Evolutionary conservation across 768 basidiomycete genomes (phyloP), one percentile per base, ranked within the genome.

Genomic region (Tulasnella sp.): DNA sequence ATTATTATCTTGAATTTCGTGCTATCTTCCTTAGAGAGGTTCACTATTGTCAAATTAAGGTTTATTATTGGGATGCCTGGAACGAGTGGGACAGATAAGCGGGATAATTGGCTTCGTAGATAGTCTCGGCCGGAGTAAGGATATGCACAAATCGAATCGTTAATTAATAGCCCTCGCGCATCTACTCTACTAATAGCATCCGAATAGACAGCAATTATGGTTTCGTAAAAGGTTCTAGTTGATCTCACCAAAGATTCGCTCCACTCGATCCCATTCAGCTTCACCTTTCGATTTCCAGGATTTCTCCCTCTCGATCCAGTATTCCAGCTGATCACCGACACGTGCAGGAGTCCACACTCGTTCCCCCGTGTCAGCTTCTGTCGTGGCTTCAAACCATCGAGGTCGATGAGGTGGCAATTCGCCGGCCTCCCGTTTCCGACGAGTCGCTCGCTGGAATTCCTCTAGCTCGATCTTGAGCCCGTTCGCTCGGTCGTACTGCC

Each of bases 291-390:
- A 78, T 73, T 79, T 85, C 86, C 89, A 92, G 8, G 88, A 87
- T 74, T 81, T 85, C 81, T 92, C 90, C 79, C 95, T 86, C 83
- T 94, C 91, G 1, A 83, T 81, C 96, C 96, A 98, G 83, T 97
- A 97, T 82, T 91, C 91, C 74, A 96, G 82, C 73, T 83, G 81
- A 3, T 84, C 83, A 71, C 86, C 86, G 0, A 84, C 82, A 76
- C 88, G 83, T 17, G 85, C 82, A 0, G 96, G 96, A 67, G 85
- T 81, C 96, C 96, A 99, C 72, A 95, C 90, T 67, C 93, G 85
- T 81, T 97, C 96, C 1, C 92, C 91, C 1, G 93, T 96, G 83
- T 99, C 97, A 0, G 88, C 88, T 80, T 97, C 96, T 25, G 89
- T 92, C 82, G 90, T 87, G 0, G 92, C 89, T 7, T 82, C 84